Conservation (phyloP, 805 yeast genomes). For the Ogataea saltuana region DNA sequence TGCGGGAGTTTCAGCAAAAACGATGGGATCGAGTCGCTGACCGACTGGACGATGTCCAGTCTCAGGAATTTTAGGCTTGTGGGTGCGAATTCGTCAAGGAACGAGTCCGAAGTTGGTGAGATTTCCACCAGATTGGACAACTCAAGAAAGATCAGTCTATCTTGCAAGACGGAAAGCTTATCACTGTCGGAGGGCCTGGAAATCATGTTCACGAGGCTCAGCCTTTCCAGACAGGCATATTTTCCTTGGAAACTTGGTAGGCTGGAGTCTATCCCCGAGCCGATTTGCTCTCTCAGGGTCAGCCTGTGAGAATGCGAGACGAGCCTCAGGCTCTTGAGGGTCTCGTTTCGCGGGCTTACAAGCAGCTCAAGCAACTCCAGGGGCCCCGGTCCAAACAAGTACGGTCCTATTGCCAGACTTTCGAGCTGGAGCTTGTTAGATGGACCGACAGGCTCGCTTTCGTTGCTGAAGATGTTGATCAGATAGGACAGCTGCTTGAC, state of each 20-base stretch:
- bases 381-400: background rate
- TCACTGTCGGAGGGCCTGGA: constrained; percentile 9
- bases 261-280: constrained; percentile 7
- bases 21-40: constrained; percentile 20
- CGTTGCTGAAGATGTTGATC: constrained; percentile 6
- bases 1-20: constrained; percentile 17
- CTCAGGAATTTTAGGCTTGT: constrained; percentile 12
- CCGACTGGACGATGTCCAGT: constrained; percentile 26
- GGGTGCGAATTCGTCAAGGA: constrained; percentile 18
- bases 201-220: constrained; percentile 16
- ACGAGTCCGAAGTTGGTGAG: constrained; percentile 13
- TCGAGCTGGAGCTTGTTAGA: constrained; percentile 5
- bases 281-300: constrained; percentile 18
- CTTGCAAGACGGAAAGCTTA: constrained; percentile 8
- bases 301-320: constrained; percentile 12
- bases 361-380: constrained; percentile 7
- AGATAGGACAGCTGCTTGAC: constrained; percentile 8
- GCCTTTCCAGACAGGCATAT: constrained; percentile 6
- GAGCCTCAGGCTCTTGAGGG: constrained; percentile 7
- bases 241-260: background rate
- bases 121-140: constrained; percentile 19
- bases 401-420: constrained; percentile 1
- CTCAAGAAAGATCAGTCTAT: constrained; percentile 18
- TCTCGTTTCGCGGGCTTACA: background rate
- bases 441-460: constrained; percentile 19